Evolutionary conservation across 164 flowering plant genomes (phyloP).

Genomic region (Pachysandra terminalis): DNA sequence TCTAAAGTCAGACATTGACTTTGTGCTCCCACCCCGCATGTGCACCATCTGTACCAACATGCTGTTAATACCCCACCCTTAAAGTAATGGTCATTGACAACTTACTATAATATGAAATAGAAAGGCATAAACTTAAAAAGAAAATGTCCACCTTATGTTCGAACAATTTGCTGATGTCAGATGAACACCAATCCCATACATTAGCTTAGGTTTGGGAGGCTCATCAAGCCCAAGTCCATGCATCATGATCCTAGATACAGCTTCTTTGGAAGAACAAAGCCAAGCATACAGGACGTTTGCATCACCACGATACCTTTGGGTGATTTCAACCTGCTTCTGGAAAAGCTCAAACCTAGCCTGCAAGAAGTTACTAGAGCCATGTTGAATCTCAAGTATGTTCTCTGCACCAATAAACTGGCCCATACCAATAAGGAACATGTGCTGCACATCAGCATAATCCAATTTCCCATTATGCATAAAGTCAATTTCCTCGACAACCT

Average conservation of each 20-base stretch:
- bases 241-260: slow-evolving; percentile 36
- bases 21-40: too few species aligned
- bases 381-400: slow-evolving; percentile 37
- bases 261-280: slow-evolving; percentile 63
- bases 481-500: slow-evolving; percentile 26
- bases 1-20: too few species aligned
- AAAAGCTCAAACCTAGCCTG: slow-evolving; percentile 57
- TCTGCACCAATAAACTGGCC: slow-evolving; percentile 22
- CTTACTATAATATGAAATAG: background rate
- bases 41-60: too few species aligned
- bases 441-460: slow-evolving; percentile 29
- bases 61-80: background rate
- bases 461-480: slow-evolving; percentile 22
- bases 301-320: slow-evolving; percentile 53
- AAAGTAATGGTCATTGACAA: background rate
- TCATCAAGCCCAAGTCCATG: slow-evolving; percentile 59
- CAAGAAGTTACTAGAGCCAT: slow-evolving; percentile 26
- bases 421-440: slow-evolving; percentile 44
- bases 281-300: slow-evolving; percentile 85
- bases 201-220: slow-evolving; percentile 27
- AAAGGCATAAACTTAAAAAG: background rate
- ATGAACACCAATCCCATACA: slow-evolving; percentile 70
- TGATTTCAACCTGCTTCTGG: slow-evolving; percentile 70
- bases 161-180: slow-evolving; percentile 51
- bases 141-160: slow-evolving; percentile 48